Evolutionary conservation across 2,329 filamentous ascomycete species (phyloP).

Genomic region (Aspergillus uvarum): DNA sequence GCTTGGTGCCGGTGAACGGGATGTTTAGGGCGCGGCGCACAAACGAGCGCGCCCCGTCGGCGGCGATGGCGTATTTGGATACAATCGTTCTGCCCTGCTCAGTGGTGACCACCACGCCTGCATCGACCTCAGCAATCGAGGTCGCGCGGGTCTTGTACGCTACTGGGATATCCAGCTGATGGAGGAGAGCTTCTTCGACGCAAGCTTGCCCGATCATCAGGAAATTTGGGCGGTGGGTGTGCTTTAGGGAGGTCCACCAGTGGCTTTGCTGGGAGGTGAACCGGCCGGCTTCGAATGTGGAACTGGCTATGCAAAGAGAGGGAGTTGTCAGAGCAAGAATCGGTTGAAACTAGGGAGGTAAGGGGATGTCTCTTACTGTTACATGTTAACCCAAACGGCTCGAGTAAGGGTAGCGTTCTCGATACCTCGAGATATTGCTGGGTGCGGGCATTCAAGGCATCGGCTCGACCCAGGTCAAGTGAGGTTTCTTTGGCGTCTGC

Average conservation of each 20-base stretch:
- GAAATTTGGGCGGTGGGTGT: slow-evolving; percentile 8
- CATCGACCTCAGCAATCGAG: no score
- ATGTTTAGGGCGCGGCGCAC: slow-evolving; percentile 2
- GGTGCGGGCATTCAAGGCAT: neutral
- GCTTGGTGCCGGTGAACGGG: slow-evolving; percentile 6
- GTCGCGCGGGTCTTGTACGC: no score
- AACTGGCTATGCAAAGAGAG: neutral
- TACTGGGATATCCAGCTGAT: no score
- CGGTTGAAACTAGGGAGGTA: no score
- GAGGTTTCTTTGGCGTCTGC: neutral
- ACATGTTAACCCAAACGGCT: no score
- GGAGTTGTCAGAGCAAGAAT: no score
- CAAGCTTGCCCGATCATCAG: slow-evolving; percentile 8
- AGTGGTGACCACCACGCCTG: neutral
- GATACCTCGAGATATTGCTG: no score
- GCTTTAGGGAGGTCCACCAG: slow-evolving; percentile 9
- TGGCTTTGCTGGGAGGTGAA: slow-evolving; percentile 9
- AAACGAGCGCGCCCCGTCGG: slow-evolving; percentile 7
- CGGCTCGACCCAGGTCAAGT: neutral
- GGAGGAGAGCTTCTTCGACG: slow-evolving; percentile 1
- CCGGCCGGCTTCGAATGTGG: slow-evolving; percentile 5
- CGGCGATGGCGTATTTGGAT: slow-evolving; percentile 2
- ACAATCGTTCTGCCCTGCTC: neutral
- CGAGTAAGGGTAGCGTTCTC: no score
- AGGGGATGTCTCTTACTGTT: no score